phyloP scores from a whole-genome alignment of 2,329 filamentous ascomycete species.

The Venturia pyrina region DNA sequence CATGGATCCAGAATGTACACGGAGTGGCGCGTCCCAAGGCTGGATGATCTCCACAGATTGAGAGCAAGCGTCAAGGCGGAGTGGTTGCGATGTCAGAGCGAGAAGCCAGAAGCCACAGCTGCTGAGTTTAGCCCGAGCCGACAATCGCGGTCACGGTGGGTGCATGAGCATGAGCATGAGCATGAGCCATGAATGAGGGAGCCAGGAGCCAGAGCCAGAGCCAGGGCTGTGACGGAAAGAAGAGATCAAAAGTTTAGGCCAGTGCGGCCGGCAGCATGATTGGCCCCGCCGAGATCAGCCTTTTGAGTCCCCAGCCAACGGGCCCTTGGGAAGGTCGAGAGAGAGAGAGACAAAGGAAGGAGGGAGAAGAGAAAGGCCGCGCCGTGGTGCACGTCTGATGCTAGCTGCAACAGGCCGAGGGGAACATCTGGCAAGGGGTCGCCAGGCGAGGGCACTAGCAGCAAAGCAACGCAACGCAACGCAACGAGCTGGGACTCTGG shows the following conservation, averaged over 20 bases:
- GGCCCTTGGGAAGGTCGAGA: neutral
- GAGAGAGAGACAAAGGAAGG: conserved; percentile 5
- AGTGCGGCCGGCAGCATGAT: neutral
- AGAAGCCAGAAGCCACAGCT: neutral
- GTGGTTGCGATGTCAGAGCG: conserved; percentile 3
- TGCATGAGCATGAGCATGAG: no score
- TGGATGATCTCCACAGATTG: conserved; percentile 6
- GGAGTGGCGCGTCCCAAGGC: neutral
- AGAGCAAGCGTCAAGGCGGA: conserved; percentile 2
- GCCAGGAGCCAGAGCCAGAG: no score
- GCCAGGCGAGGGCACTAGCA: neutral
- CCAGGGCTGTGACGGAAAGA: conserved; percentile 4
- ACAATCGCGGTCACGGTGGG: neutral
- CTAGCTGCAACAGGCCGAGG: conserved; percentile 5
- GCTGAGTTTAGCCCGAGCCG: neutral
- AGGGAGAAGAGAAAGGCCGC: neutral
- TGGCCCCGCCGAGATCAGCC: neutral
- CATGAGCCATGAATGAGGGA: no score
- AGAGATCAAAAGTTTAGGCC: neutral
- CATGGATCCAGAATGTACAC: conserved; percentile 3
- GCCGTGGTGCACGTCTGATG: neutral
- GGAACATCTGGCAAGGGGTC: conserved; percentile 3
- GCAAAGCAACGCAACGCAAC: neutral
- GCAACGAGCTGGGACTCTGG: neutral
- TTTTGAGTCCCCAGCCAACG: neutral